phyloP scores from a whole-genome alignment of 2,329 filamentous ascomycete species.

The Aureobasidium sp. region DNA sequence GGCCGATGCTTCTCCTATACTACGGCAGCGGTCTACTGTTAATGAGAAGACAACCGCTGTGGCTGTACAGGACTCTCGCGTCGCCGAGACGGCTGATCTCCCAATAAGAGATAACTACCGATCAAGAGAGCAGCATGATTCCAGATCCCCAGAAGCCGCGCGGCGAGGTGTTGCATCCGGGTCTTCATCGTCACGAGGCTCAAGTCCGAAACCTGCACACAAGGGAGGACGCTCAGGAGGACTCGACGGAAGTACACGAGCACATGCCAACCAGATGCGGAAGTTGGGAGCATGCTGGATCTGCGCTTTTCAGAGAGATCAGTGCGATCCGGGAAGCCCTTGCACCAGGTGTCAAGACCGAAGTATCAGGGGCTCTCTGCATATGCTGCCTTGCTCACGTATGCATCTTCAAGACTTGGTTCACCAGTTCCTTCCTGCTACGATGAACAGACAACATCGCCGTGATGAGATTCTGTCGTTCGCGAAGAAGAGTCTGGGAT shows the following conservation, averaged over 20 bases:
- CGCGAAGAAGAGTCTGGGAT: constrained; percentile 36
- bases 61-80: neutral
- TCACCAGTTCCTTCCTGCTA: constrained; percentile 36
- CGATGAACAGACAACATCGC: neutral
- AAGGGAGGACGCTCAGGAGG: constrained; percentile 21
- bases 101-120: neutral
- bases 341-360: constrained; percentile 27
- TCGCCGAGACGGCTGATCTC: neutral
- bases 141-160: neutral
- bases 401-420: constrained; percentile 40
- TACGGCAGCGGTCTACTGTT: neutral
- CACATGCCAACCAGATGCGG: constrained; percentile 39
- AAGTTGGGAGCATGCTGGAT: constrained; percentile 43
- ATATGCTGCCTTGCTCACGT: constrained; percentile 39
- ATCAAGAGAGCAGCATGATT: neutral
- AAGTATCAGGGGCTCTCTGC: constrained; percentile 31
- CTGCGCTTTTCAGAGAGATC: constrained; percentile 39
- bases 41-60: neutral
- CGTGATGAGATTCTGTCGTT: constrained; percentile 24
- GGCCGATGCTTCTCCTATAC: neutral
- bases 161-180: neutral
- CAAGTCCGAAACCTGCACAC: neutral
- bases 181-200: neutral
- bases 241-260: constrained; percentile 33
- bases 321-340: constrained; percentile 24